Evolutionary conservation across 75 land plant genomes (phyloP).

Genomic region (Cunninghamia lanceolata): DNA sequence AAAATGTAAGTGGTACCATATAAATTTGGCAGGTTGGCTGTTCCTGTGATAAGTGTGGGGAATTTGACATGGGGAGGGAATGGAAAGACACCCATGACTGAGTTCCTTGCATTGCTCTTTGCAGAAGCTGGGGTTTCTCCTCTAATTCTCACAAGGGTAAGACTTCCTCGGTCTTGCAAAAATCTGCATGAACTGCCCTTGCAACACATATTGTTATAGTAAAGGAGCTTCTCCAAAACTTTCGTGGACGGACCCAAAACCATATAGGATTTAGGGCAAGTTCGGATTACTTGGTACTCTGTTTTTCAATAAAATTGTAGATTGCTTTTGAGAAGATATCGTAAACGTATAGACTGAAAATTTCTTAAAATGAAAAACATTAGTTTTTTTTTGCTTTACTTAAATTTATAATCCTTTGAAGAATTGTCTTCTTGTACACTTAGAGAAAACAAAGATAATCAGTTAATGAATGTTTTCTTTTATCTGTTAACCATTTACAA

Average conservation of each 20-base stretch:
- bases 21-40: conserved; percentile 58
- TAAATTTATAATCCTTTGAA: not conserved
- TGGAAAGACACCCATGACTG: conserved; percentile 99
- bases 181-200: not conserved
- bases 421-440: not conserved
- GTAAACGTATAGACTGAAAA: not conserved
- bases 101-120: conserved; percentile 56
- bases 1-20: not conserved
- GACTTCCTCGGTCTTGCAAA: not conserved
- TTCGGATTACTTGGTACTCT: not conserved
- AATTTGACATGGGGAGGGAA: conserved; percentile 99
- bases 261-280: not conserved
- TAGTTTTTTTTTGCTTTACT: not conserved
- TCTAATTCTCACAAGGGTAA: conserved; percentile 85
- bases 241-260: not conserved
- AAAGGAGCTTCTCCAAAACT: not conserved
- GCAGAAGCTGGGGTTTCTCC: conserved; percentile 55
- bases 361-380: not conserved
- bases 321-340: not conserved
- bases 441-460: not conserved
- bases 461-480: not conserved
- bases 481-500: not conserved
- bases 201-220: not conserved
- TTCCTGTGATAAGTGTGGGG: conserved; percentile 95
- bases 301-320: not conserved